Evolutionary conservation across 495 filamentous ascomycete genomes (phyloP).

Genomic region (Cercophora samala): DNA sequence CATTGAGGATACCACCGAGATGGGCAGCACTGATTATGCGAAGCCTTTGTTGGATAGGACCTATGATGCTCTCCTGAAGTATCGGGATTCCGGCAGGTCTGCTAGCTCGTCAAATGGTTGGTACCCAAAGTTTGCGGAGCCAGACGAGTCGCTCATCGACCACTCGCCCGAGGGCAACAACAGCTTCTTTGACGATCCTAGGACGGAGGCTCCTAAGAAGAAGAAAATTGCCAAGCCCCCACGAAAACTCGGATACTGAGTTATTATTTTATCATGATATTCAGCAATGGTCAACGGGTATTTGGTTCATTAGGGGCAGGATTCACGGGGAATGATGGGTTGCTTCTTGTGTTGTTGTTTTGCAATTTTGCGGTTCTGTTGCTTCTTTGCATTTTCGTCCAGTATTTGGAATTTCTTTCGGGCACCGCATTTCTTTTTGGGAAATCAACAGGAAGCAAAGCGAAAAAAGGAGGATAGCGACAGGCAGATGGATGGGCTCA

Average conservation of each 20-base stretch:
- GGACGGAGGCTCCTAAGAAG: slow-evolving; percentile 17
- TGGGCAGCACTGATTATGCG: slow-evolving; percentile 31
- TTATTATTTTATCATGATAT: not conserved
- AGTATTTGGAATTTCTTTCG: not conserved
- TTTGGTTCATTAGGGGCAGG: not conserved
- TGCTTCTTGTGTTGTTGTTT: not conserved
- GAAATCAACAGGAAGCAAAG: not conserved
- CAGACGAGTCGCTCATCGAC: slow-evolving; percentile 32
- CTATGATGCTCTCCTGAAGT: slow-evolving; percentile 35
- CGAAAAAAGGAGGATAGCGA: not conserved
- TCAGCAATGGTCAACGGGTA: not conserved
- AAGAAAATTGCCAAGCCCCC: slow-evolving; percentile 17
- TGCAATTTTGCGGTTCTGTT: not conserved
- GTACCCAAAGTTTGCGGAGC: slow-evolving; percentile 21
- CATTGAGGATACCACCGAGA: slow-evolving; percentile 34
- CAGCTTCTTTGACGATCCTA: slow-evolving; percentile 30
- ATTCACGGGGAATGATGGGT: not conserved
- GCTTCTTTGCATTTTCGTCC: not conserved
- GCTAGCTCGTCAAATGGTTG: not conserved
- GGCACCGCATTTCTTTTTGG: not conserved
- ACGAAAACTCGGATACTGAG: slow-evolving; percentile 26
- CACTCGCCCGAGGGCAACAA: slow-evolving; percentile 30
- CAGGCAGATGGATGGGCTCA: not conserved
- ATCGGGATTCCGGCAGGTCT: slow-evolving; percentile 22
- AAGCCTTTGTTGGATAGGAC: slow-evolving; percentile 40